Evolutionary conservation across 2,329 filamentous ascomycete genomes (phyloP).

Genomic region (Trichoderma aggressivum): DNA sequence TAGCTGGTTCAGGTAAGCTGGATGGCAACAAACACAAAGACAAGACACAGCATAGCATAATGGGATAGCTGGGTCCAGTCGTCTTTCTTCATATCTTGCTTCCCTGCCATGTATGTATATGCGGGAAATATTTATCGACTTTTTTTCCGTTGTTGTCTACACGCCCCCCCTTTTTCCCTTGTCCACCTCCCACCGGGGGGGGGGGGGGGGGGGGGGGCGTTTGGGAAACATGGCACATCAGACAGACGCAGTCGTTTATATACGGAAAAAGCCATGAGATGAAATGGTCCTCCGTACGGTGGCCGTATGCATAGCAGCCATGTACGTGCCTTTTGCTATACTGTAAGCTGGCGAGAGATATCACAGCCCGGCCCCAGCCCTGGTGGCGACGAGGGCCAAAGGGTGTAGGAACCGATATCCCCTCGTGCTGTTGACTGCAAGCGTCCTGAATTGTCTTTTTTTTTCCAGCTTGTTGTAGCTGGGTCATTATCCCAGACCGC

Average conservation of each 20-base stretch:
- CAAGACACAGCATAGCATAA: background rate
- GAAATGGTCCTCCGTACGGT: background rate
- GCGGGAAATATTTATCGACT: conserved; percentile 7
- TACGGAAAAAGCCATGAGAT: background rate
- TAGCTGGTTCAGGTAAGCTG: conserved; percentile 12
- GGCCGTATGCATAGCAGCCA: background rate
- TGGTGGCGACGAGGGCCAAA: conserved; percentile 4
- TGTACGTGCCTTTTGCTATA: background rate
- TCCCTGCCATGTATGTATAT: background rate
- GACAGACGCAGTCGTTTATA: background rate
- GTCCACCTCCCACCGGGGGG: background rate
- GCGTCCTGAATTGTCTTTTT: background rate
- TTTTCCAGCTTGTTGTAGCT: background rate
- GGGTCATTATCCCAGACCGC: background rate
- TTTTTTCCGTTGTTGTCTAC: background rate
- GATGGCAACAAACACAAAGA: background rate
- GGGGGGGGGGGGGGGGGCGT: background rate
- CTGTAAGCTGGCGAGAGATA: background rate
- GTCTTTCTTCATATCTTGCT: background rate
- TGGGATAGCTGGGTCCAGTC: background rate
- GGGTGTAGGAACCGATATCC: conserved; percentile 3
- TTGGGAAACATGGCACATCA: background rate
- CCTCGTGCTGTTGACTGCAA: background rate
- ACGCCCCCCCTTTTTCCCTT: background rate
- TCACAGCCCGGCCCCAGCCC: background rate